Evolutionary conservation across 139 green algal species (phyloP).

Genomic region (Pseudopediastrum boryanum): DNA sequence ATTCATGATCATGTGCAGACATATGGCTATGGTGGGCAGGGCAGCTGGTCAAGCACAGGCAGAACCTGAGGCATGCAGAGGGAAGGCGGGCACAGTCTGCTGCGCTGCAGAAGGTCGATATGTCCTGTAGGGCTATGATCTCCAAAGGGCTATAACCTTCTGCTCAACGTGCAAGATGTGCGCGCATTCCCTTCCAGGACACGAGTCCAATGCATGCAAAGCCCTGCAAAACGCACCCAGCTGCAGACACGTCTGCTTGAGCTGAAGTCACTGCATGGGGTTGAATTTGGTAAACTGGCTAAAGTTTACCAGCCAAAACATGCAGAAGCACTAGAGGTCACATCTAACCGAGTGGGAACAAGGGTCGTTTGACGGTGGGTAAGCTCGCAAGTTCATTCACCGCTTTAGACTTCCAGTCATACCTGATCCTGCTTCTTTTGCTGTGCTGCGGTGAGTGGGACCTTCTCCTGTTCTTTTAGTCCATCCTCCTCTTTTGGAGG

Average conservation of each 20-base stretch:
- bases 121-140: no score
- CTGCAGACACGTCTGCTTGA: no score
- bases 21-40: not conserved
- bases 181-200: no score
- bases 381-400: constrained; percentile 13
- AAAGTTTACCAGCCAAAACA: not conserved
- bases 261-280: no score
- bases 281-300: not conserved
- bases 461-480: no score
- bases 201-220: no score
- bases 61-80: not conserved
- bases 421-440: constrained; percentile 28
- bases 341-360: no score
- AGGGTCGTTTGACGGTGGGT: constrained; percentile 27
- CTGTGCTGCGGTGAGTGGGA: constrained; percentile 27
- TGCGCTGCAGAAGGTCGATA: no score
- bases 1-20: not conserved
- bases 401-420: constrained; percentile 28
- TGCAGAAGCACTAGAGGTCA: not conserved
- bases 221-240: no score
- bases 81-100: no score
- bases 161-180: no score
- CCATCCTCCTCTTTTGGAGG: constrained; percentile 32
- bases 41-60: not conserved
- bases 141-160: no score